Percentiles rank a stretch among this genome's conserved stretches.
Evolutionary conservation across 2,329 filamentous ascomycete species (phyloP).

Genomic region (Dactylonectria estremocensis): DNA sequence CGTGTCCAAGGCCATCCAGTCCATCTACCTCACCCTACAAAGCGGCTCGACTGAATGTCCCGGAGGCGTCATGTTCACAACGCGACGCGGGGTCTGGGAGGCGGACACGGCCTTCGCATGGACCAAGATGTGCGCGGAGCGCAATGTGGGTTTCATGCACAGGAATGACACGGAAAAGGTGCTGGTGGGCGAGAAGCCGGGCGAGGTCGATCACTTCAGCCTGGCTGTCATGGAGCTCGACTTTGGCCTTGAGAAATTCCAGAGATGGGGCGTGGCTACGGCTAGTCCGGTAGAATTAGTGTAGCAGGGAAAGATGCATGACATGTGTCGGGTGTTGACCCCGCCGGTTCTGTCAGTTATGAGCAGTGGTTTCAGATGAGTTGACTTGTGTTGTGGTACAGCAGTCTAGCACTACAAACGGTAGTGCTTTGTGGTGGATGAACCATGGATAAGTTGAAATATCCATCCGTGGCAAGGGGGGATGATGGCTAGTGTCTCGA

Average conservation of each 20-base stretch:
- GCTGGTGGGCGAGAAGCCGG: slow-evolving; percentile 1
- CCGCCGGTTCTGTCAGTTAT: no score
- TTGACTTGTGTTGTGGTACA: no score
- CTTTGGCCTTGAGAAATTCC: slow-evolving; percentile 30
- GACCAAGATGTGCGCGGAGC: slow-evolving; percentile 38
- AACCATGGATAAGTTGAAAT: no score
- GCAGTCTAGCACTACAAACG: no score
- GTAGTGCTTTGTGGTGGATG: no score
- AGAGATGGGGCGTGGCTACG: slow-evolving; percentile 17
- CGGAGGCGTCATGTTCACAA: slow-evolving; percentile 42
- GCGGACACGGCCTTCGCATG: slow-evolving; percentile 41
- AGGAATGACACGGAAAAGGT: slow-evolving; percentile 28
- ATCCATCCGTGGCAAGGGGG: no score
- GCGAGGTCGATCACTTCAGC: slow-evolving; percentile 30
- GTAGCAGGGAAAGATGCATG: not conserved
- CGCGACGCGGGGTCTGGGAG: slow-evolving; percentile 48
- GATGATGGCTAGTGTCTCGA: no score
- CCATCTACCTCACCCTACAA: slow-evolving; percentile 35
- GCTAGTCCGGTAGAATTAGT: not conserved
- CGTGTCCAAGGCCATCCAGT: slow-evolving; percentile 36
- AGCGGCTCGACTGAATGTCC: slow-evolving; percentile 18
- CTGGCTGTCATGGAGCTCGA: slow-evolving; percentile 34
- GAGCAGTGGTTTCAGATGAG: no score
- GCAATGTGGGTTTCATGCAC: slow-evolving; percentile 35
- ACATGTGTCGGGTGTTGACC: no score